A percentile compares a stretch with the other conserved stretches of the same genome.
These are phyloP conservation scores for Mycena pura DNA, from an alignment of 768 basidiomycete genomes.

Conservation along the genomic window DNA sequence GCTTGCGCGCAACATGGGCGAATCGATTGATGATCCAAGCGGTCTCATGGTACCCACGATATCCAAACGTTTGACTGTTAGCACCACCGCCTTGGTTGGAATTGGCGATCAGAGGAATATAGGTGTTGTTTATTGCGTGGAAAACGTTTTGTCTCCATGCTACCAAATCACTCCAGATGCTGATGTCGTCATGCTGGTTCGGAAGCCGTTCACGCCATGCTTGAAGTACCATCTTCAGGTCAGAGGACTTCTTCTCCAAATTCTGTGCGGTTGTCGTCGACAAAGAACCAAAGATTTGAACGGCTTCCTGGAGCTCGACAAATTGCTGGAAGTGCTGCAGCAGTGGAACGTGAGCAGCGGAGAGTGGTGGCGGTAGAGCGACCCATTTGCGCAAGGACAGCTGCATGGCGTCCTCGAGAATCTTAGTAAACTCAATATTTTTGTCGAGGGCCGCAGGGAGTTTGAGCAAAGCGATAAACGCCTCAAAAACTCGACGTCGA, in stretches of 20 bases:
- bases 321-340: slow-evolving; percentile 99
- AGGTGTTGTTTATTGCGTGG: slow-evolving; percentile 94
- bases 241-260: slow-evolving; percentile 92
- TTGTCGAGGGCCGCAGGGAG: slow-evolving; percentile 82
- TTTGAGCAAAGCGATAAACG: slow-evolving; percentile 89
- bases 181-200: slow-evolving; percentile 96
- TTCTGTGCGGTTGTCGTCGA: slow-evolving; percentile 87
- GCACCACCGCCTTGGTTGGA: slow-evolving; percentile 59
- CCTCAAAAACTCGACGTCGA: slow-evolving; percentile 96
- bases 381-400: slow-evolving; percentile 96
- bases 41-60: slow-evolving; percentile 97
- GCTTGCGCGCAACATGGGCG: slow-evolving; percentile 97
- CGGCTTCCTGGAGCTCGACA: slow-evolving; percentile 95
- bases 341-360: slow-evolving; percentile 91
- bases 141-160: slow-evolving; percentile 99
- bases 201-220: slow-evolving; percentile 98
- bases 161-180: slow-evolving; percentile 98
- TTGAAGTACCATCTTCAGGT: slow-evolving; percentile 94
- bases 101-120: slow-evolving; percentile 84
- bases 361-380: slow-evolving; percentile 83
- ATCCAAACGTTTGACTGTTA: slow-evolving; percentile 84
- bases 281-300: slow-evolving; percentile 91
- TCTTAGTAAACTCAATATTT: slow-evolving; percentile 85
- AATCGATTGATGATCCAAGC: slow-evolving; percentile 99
- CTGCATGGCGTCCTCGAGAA: slow-evolving; percentile 96